A percentile compares a stretch with the other conserved stretches of the same genome.
These are phyloP conservation scores for Phialophora chinensis DNA, from an alignment of 2,329 filamentous ascomycete genomes.

Conservation along the genomic window DNA sequence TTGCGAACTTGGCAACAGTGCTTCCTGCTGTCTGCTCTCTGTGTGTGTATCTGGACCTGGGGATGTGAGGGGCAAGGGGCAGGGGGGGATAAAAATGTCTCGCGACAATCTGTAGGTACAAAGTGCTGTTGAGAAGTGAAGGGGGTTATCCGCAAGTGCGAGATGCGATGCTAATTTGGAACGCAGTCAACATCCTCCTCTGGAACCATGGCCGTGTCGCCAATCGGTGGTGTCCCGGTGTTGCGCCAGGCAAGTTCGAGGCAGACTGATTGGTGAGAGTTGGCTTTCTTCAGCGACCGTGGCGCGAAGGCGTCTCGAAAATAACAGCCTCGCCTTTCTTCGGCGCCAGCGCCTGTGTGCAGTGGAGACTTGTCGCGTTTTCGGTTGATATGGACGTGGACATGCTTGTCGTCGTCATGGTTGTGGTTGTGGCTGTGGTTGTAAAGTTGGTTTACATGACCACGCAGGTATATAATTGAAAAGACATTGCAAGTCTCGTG, in stretches of 20 bases:
- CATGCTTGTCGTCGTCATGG: no score
- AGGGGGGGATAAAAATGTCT: slow-evolving; percentile 3
- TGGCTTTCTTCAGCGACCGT: slow-evolving; percentile 9
- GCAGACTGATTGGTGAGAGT: background rate
- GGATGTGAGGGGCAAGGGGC: background rate
- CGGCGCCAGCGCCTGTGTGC: slow-evolving; percentile 21
- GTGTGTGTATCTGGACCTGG: background rate
- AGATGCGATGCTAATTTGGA: background rate
- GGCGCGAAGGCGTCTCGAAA: slow-evolving; percentile 24
- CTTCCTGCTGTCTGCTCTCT: background rate
- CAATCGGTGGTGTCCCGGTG: no score
- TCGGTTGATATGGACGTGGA: background rate
- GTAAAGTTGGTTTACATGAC: slow-evolving; percentile 13
- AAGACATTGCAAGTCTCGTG: slow-evolving; percentile 3
- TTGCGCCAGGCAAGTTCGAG: background rate
- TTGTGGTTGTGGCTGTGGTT: background rate
- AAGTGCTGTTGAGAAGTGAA: slow-evolving; percentile 1
- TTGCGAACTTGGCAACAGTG: background rate
- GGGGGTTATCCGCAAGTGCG: background rate
- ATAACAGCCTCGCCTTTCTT: slow-evolving; percentile 20
- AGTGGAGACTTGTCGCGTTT: background rate
- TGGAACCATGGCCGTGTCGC: slow-evolving; percentile 3
- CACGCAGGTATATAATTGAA: slow-evolving; percentile 9
- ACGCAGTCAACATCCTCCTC: background rate
- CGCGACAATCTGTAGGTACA: slow-evolving; percentile 10